Percentiles rank a stretch among this genome's conserved stretches.
Conservation (phyloP, 2,329 filamentous ascomycete genomes). For the Cordyceps sp. region DNA sequence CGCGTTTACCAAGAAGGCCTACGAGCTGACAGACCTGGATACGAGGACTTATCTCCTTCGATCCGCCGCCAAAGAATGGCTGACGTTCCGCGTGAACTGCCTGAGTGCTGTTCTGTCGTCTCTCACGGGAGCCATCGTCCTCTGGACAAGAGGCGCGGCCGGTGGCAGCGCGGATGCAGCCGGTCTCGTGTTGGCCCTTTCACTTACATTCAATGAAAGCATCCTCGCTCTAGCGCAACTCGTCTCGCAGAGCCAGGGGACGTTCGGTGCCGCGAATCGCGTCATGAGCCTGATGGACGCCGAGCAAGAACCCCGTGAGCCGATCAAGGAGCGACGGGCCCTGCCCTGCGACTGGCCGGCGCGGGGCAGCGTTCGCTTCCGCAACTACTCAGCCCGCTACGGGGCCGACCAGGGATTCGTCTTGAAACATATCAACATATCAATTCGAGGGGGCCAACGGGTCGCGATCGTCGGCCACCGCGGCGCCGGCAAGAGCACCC, state of each 20-base stretch:
- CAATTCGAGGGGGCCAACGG: constrained; percentile 1
- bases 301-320: not conserved
- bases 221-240: not conserved
- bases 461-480: constrained; percentile 53
- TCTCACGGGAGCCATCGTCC: not conserved
- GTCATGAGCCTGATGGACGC: not conserved
- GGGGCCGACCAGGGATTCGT: not conserved
- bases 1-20: not conserved
- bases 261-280: not conserved
- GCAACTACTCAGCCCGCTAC: constrained; percentile 2
- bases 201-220: not conserved
- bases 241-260: not conserved
- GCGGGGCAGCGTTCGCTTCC: constrained; percentile 1
- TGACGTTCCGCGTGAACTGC: not conserved
- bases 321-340: not conserved
- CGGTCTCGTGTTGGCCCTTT: not conserved
- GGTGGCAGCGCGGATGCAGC: not conserved
- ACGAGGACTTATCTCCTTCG: not conserved
- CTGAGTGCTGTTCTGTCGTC: not conserved
- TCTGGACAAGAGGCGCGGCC: not conserved
- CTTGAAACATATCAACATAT: not conserved
- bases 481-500: constrained; percentile 60
- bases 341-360: constrained; percentile 1
- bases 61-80: not conserved
- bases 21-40: not conserved